phyloP scores from a whole-genome alignment of 2,329 filamentous ascomycete species.

The Thermoascus crustaceus region DNA sequence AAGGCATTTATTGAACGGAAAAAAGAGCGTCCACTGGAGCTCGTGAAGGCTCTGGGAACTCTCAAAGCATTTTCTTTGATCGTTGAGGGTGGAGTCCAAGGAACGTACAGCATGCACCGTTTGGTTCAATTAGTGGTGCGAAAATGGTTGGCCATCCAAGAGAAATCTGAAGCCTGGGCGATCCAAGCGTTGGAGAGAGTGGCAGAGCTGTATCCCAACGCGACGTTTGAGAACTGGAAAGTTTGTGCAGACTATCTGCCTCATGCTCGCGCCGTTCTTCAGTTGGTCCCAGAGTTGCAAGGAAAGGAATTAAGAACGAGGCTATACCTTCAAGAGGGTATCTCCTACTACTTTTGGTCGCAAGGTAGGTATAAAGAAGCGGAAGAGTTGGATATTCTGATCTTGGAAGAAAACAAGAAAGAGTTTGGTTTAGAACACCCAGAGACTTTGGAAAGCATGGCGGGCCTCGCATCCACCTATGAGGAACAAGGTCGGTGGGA shows the following conservation, averaged over 20 bases:
- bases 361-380: slow-evolving; percentile 9
- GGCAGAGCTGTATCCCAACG: too few relatives aligned
- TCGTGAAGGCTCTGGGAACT: too few relatives aligned
- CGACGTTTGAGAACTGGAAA: too few relatives aligned
- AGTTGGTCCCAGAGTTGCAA: slow-evolving; percentile 1
- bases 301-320: slow-evolving; percentile 2
- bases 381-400: slow-evolving; percentile 4
- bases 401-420: slow-evolving; percentile 10
- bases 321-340: slow-evolving; percentile 9
- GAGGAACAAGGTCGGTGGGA: slow-evolving; percentile 6
- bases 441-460: slow-evolving; percentile 11
- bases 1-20: too few relatives aligned
- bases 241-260: slow-evolving; percentile 7
- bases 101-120: too few relatives aligned
- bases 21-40: too few relatives aligned
- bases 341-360: slow-evolving; percentile 9
- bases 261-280: slow-evolving; percentile 7
- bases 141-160: too few relatives aligned
- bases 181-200: too few relatives aligned
- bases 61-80: too few relatives aligned
- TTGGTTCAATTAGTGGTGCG: too few relatives aligned
- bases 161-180: too few relatives aligned
- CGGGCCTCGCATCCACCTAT: slow-evolving; percentile 7
- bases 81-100: too few relatives aligned
- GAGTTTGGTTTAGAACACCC: slow-evolving; percentile 9